A percentile compares a stretch with the other conserved stretches of the same genome.
Conservation (phyloP, 73 alveolate species). For the Effrenium voratum region DNA sequence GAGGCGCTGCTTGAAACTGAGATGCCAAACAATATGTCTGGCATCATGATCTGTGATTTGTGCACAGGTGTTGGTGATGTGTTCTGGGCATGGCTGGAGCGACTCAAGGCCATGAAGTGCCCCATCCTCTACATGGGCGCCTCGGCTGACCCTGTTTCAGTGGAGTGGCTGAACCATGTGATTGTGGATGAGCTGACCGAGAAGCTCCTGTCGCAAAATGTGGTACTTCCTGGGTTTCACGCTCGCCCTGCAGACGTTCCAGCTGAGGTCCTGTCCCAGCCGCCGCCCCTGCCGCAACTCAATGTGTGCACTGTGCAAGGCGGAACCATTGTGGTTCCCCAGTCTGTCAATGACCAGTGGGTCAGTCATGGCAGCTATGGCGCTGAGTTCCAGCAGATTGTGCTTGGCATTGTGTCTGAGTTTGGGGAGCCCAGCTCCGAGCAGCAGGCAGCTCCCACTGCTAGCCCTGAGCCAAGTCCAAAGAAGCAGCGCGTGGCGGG, state of each 20-base stretch:
- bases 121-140: slow-evolving; percentile 2
- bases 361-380: not conserved
- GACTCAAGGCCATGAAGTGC: not conserved
- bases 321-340: not conserved
- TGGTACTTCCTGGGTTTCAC: not conserved
- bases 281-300: slow-evolving; percentile 13
- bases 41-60: not conserved
- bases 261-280: not conserved
- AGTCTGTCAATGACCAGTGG: not conserved
- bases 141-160: not conserved
- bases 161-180: slow-evolving; percentile 8
- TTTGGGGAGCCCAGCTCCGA: slow-evolving; percentile 18
- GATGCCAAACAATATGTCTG: not conserved
- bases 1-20: slow-evolving; percentile 10
- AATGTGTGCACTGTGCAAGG: slow-evolving; percentile 10
- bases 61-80: slow-evolving; percentile 18
- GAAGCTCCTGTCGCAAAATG: not conserved
- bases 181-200: not conserved
- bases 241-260: not conserved
- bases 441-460: not conserved
- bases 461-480: not conserved
- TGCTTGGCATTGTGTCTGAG: not conserved
- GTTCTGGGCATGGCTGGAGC: slow-evolving; percentile 18
- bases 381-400: slow-evolving; percentile 1
- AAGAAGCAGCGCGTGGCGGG: not conserved